Evolutionary conservation across 148 eudicot species (phyloP).

Genomic region (Chenopodium suecicum): DNA sequence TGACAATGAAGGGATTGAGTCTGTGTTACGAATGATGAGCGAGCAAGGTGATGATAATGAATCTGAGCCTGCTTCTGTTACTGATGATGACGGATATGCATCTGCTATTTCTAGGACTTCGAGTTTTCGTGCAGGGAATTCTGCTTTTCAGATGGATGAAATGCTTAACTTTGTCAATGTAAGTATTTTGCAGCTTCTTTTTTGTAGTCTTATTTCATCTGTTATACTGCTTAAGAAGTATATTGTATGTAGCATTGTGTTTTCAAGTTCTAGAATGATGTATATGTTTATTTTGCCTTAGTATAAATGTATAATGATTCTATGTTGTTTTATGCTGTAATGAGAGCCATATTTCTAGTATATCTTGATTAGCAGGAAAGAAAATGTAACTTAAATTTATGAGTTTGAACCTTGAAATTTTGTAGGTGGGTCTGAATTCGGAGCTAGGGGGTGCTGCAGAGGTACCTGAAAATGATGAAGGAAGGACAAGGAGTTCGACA

Average conservation of each 20-base stretch:
- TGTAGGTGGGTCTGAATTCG: conserved; percentile 33
- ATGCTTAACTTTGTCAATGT: conserved; percentile 37
- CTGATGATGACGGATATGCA: conserved; percentile 63
- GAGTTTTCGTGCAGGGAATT: conserved; percentile 37
- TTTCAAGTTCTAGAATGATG: not conserved
- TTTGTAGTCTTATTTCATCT: not conserved
- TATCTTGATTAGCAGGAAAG: not conserved
- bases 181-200: conserved; percentile 6
- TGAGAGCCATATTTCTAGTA: not conserved
- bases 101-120: conserved; percentile 50
- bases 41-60: conserved; percentile 55
- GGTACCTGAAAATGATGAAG: conserved; percentile 19
- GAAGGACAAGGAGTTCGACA: conserved; percentile 19
- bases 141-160: conserved; percentile 45
- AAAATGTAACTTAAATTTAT: not conserved
- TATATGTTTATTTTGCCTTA: not conserved
- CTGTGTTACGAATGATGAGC: conserved; percentile 44
- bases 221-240: not conserved
- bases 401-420: conserved; percentile 7
- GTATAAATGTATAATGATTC: no score
- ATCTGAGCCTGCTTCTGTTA: conserved; percentile 48
- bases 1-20: conserved; percentile 65
- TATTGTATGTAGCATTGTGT: not conserved
- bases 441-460: conserved; percentile 22
- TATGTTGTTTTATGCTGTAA: no score